phyloP scores from a whole-genome alignment of 2,329 filamentous ascomycete species.

The Fusarium veterinarium region DNA sequence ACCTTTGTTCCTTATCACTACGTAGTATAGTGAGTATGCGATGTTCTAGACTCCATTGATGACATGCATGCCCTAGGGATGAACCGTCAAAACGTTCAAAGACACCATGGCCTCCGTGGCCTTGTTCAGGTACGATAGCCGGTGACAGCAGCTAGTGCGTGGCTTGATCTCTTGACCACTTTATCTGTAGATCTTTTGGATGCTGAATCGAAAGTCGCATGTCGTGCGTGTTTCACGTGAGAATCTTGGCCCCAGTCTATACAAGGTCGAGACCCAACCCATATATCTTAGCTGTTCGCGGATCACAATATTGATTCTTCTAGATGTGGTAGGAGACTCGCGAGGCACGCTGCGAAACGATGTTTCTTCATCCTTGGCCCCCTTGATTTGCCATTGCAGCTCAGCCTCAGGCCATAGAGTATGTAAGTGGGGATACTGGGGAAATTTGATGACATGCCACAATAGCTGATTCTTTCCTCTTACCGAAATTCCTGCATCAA shows the following conservation, averaged over 20 bases:
- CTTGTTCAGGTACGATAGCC: neutral
- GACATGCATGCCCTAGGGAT: neutral
- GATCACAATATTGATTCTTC: constrained; percentile 14
- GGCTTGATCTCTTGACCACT: neutral
- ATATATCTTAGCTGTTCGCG: neutral
- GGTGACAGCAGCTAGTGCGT: neutral
- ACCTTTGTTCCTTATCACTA: neutral
- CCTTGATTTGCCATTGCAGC: constrained; percentile 17
- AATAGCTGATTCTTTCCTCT: constrained; percentile 5
- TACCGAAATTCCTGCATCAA: constrained; percentile 1
- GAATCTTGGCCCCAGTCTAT: neutral
- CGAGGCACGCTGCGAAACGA: neutral
- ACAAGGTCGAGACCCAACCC: neutral
- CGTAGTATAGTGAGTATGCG: too few species aligned
- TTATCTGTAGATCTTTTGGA: neutral
- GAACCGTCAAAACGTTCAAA: neutral
- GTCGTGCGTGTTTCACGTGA: neutral
- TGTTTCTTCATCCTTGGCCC: neutral
- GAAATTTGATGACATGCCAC: constrained; percentile 27
- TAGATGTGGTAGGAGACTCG: neutral
- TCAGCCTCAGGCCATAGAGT: neutral
- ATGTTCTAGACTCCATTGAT: neutral
- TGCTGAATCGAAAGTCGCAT: constrained; percentile 2
- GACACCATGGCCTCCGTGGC: neutral
- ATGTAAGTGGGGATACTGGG: constrained; percentile 23